Evolutionary conservation across 805 yeast genomes (phyloP).

Genomic region (Saccharomyces kudriavzevii): DNA sequence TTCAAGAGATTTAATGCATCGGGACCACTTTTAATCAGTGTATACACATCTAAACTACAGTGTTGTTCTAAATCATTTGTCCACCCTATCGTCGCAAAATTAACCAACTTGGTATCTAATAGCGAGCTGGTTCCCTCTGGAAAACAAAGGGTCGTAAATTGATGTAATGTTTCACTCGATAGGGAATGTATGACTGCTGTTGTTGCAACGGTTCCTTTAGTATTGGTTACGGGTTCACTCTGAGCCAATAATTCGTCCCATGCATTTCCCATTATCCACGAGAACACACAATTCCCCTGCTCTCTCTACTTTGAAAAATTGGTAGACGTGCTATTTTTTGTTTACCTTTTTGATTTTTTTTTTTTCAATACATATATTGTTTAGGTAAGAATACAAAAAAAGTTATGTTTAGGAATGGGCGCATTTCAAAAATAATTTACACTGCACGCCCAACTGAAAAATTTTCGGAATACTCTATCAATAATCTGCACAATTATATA

Average conservation of each 20-base stretch:
- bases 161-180: constrained; percentile 3
- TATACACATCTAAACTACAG: background rate
- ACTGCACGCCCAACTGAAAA: background rate
- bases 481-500: constrained; percentile 52
- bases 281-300: background rate
- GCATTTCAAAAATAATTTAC: background rate
- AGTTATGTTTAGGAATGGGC: background rate
- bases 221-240: background rate
- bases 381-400: background rate
- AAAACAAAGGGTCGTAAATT: constrained; percentile 6
- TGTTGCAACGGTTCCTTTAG: background rate
- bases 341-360: background rate
- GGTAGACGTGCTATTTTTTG: background rate
- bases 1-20: background rate
- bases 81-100: background rate
- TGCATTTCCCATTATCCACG: background rate
- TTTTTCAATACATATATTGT: background rate
- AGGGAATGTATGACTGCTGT: constrained; percentile 5
- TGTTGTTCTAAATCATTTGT: background rate
- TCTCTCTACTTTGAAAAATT: background rate
- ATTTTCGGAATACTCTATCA: constrained; percentile 7
- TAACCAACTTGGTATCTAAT: background rate
- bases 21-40: background rate
- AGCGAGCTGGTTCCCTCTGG: background rate
- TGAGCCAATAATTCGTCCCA: background rate